Evolutionary conservation across 2,329 filamentous ascomycete genomes (phyloP).

Genomic region (Colletotrichum destructivum): DNA sequence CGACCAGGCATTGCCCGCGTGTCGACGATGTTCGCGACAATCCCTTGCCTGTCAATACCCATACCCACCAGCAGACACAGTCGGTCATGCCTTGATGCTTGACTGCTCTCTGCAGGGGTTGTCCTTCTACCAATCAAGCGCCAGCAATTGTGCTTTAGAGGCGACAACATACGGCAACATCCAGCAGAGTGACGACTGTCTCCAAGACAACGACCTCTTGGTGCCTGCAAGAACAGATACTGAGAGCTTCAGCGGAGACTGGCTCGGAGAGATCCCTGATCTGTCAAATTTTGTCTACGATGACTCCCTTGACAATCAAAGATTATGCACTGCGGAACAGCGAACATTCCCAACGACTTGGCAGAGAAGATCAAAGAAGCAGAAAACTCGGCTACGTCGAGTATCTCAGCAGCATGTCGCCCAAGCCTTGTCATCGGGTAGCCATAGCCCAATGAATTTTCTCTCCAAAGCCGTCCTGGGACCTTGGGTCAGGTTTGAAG

Average conservation of each 20-base stretch:
- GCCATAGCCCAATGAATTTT: not conserved
- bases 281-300: not conserved
- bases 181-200: not conserved
- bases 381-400: not conserved
- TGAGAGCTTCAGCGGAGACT: not conserved
- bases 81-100: not conserved
- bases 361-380: not conserved
- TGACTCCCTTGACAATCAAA: not conserved
- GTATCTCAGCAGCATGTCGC: not conserved
- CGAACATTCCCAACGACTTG: too few relatives aligned
- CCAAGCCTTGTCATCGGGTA: not conserved
- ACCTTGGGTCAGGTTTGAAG: constrained; percentile 18
- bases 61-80: constrained; percentile 8
- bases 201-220: not conserved
- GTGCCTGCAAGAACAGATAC: not conserved
- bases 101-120: not conserved
- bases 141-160: not conserved
- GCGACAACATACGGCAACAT: not conserved
- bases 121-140: not conserved
- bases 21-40: constrained; percentile 21
- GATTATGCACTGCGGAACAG: not conserved
- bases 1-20: constrained; percentile 14
- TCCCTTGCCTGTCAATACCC: constrained; percentile 29
- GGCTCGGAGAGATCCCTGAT: not conserved
- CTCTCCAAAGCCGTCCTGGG: not conserved